Evolutionary conservation across 2,329 filamentous ascomycete species (phyloP).

Genomic region (Exophiala sideris): DNA sequence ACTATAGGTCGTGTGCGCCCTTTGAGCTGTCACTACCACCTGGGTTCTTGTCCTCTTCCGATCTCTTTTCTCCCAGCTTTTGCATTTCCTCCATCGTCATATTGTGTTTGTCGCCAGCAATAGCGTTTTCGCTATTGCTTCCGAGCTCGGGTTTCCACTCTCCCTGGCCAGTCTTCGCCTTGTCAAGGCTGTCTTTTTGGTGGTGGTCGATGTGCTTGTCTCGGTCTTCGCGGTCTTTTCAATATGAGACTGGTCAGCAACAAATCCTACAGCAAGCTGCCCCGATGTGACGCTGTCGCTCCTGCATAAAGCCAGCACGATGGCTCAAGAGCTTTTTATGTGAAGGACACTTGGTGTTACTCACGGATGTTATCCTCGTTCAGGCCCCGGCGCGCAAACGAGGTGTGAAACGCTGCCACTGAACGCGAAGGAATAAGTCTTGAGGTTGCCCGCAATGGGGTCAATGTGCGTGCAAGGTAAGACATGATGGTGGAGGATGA

Average conservation of each 20-base stretch:
- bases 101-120: conserved; percentile 19
- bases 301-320: not conserved
- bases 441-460: conserved; percentile 11
- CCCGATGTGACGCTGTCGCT: not conserved
- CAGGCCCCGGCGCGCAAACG: conserved; percentile 16
- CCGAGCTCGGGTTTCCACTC: conserved; percentile 29
- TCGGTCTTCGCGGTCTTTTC: conserved; percentile 22
- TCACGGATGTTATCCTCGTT: conserved; percentile 21
- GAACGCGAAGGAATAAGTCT: conserved; percentile 9
- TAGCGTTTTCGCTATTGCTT: conserved; percentile 23
- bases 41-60: conserved; percentile 17
- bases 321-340: not conserved
- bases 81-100: conserved; percentile 29
- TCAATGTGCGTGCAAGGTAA: conserved; percentile 15
- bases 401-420: conserved; percentile 20
- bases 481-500: conserved; percentile 14
- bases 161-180: conserved; percentile 26
- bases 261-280: not conserved
- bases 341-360: not conserved
- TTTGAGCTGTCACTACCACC: conserved; percentile 12
- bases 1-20: not conserved
- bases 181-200: conserved; percentile 23
- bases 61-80: conserved; percentile 21
- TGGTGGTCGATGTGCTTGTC: conserved; percentile 25
- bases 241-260: not conserved